phyloP scores from a whole-genome alignment of 106 monocot genomes.

The Allium cepa region DNA sequence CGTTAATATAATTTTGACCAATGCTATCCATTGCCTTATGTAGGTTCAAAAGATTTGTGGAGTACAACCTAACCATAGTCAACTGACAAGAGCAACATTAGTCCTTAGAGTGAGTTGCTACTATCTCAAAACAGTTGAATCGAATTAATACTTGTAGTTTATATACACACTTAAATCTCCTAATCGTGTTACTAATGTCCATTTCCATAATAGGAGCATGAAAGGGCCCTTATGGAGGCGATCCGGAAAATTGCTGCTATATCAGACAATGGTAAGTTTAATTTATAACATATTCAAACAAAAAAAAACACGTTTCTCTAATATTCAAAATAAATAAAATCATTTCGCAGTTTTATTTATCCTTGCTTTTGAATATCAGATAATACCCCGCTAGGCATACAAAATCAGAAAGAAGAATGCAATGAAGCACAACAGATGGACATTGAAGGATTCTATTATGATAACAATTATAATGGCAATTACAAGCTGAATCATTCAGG shows the following conservation, averaged over 20 bases:
- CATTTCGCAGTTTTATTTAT: background rate
- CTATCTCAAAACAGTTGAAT: background rate
- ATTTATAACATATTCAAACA: background rate
- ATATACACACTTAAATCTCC: background rate
- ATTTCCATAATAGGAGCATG: slow-evolving; percentile 33
- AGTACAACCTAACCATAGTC: slow-evolving; percentile 32
- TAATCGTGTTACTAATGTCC: background rate
- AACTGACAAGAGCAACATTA: slow-evolving; percentile 25
- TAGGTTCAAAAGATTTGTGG: slow-evolving; percentile 37
- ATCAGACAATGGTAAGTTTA: slow-evolving; percentile 21
- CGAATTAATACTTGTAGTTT: background rate
- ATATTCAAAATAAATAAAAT: background rate
- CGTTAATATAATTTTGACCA: no score
- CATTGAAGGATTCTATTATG: background rate
- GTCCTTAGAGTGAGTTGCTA: slow-evolving; percentile 26
- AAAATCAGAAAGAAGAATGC: background rate
- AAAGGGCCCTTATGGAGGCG: slow-evolving; percentile 47
- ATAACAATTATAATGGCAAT: background rate
- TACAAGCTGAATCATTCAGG: background rate
- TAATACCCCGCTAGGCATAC: slow-evolving; percentile 7
- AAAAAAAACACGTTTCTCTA: background rate
- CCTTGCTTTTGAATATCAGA: slow-evolving; percentile 1
- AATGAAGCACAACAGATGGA: slow-evolving; percentile 10
- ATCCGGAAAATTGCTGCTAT: slow-evolving; percentile 25
- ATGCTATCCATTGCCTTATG: background rate